Evolutionary conservation across 164 flowering plant genomes (phyloP), one percentile per base, ranked within the genome.

Genomic region (Annona squamosa): DNA sequence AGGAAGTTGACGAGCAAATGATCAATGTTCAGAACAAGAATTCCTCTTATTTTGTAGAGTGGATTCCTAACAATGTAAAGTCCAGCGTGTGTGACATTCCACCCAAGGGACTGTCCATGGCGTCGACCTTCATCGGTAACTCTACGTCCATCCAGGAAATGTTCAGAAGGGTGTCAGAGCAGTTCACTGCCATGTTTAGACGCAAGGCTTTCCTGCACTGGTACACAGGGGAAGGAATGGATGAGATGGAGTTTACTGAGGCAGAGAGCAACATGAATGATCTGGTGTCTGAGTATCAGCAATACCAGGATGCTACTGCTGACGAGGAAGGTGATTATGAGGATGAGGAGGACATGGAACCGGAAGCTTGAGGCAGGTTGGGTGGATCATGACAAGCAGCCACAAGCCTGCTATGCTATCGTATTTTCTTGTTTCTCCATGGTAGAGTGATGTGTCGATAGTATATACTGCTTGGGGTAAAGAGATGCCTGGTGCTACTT

Each of bases 201-300:
- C 81, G 88, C 65, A 85, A 87, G 74, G 88, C 90, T 79, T 87
- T 85, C 84, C 78, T 86, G 83, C 89, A 86, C 26, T 86, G 89
- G 89, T 87, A 87, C 73, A 87, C 88, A 37, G 90, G 90, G 16
- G 90, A 87, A 79, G 90, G 90, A 3, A 87, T 87, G 90, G 90
- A 87, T 44, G 88, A 87, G 75, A 87, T 87, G 90, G 90, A 87
- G 73, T 87, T 87, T 79, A 86, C 89, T 3, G 89, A 86, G 65
- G 89, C 87, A 5, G 88, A 87, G 77, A 87, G 90, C 81, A 87
- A 87, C 68, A 87, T 87, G 90, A 87, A 87, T 26, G 90, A 87
- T 65, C 84, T 87, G 17, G 88, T 87, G 57, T 86, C 91, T 0
- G 89, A 87, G 73, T 87, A 87, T 71, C 91, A 87, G 86, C 89